Evolutionary conservation across 441 rosid species (phyloP).

Genomic region (Syzygium malaccense): DNA sequence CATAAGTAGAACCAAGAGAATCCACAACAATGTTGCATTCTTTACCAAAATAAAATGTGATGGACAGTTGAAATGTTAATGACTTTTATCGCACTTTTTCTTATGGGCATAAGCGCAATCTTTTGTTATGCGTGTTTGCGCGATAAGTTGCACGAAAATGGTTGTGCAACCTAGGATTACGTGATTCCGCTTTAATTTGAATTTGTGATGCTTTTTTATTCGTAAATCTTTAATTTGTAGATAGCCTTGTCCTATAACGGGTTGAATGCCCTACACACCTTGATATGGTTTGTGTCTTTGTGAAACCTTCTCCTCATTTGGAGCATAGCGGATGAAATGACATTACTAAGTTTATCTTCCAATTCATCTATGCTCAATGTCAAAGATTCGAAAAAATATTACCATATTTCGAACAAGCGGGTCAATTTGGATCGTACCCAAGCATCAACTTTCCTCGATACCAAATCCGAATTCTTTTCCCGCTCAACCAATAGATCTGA

Average conservation of each 20-base stretch:
- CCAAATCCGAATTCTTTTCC: not conserved
- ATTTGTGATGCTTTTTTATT: not conserved
- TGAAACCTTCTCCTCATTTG: not conserved
- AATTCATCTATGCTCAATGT: not conserved
- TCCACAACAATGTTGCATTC: not conserved
- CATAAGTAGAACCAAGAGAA: not conserved
- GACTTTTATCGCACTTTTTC: not conserved
- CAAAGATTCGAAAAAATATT: not conserved
- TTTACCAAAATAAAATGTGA: not conserved
- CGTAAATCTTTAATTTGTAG: not conserved
- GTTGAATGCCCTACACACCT: not conserved
- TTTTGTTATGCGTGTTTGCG: not conserved
- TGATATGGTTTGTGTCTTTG: not conserved
- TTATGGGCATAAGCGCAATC: not conserved
- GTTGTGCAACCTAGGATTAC: not conserved
- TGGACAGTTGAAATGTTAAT: not conserved
- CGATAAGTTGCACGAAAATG: no score
- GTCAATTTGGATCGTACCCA: not conserved
- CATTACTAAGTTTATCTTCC: not conserved
- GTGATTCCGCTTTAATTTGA: not conserved
- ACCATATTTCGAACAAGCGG: accelerated
- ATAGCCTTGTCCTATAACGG: accelerated
- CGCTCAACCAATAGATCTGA: not conserved
- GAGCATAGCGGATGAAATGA: not conserved
- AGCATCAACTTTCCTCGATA: not conserved